A percentile compares a stretch with the other conserved stretches of the same genome.
These are phyloP conservation scores for Thinopyrum elongatum DNA, from an alignment of 176 grass and related monocot genomes.

Conservation along the genomic window DNA sequence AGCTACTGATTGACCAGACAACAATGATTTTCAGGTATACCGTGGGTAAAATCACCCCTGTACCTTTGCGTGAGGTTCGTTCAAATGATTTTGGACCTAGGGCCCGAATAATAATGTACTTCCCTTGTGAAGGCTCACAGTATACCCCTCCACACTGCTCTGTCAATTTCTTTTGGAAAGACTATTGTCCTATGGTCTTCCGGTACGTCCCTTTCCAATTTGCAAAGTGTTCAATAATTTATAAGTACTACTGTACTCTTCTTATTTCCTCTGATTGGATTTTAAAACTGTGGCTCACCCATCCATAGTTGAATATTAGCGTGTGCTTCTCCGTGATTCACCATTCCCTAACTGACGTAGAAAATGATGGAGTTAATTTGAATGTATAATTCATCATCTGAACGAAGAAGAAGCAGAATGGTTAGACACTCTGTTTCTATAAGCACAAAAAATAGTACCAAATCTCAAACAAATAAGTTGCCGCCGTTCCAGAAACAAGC, in stretches of 20 bases:
- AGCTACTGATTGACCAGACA: background rate
- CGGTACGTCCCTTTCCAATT: slow-evolving; percentile 48
- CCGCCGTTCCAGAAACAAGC: background rate
- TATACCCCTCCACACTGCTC: slow-evolving; percentile 94
- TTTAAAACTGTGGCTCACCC: background rate
- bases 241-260: background rate
- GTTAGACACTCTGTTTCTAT: background rate
- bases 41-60: slow-evolving; percentile 95
- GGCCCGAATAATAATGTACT: slow-evolving; percentile 91
- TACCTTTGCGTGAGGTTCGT: slow-evolving; percentile 93
- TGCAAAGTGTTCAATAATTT: slow-evolving; percentile 6
- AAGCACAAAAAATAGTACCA: background rate
- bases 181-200: slow-evolving; percentile 99
- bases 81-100: slow-evolving; percentile 95
- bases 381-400: background rate
- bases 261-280: background rate
- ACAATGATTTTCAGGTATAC: slow-evolving; percentile 72
- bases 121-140: slow-evolving; percentile 84
- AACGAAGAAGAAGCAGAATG: background rate
- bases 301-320: background rate
- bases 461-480: background rate
- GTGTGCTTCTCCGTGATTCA: background rate
- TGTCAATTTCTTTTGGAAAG: slow-evolving; percentile 97
- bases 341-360: background rate
- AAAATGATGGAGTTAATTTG: background rate